Percentiles rank a stretch among this genome's conserved stretches.
These are phyloP conservation scores for Colletotrichum musicola DNA, from an alignment of 2,329 filamentous ascomycete genomes.

Conservation along the genomic window DNA sequence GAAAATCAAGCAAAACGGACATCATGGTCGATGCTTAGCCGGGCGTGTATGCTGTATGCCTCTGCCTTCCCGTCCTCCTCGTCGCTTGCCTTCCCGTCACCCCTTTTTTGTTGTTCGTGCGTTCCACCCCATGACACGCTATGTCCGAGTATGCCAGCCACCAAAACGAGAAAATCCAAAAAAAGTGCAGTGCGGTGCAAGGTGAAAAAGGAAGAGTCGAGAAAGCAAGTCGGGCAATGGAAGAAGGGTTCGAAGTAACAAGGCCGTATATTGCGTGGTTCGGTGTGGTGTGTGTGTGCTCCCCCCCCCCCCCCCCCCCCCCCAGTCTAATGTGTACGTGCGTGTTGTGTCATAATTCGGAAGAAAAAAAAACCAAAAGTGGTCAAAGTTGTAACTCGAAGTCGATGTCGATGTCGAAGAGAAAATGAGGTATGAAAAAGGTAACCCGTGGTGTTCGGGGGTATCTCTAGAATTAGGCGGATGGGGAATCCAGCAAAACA, in stretches of 20 bases:
- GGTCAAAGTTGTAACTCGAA: conserved; percentile 22
- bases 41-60: conserved; percentile 27
- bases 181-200: background rate
- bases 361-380: conserved; percentile 9
- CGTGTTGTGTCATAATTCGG: conserved; percentile 35
- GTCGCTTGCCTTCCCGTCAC: background rate
- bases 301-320: conserved; percentile 14
- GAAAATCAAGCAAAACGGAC: conserved; percentile 6
- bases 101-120: conserved; percentile 6
- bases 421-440: conserved; percentile 30
- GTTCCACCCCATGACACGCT: conserved; percentile 18
- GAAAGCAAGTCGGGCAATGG: conserved; percentile 13
- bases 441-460: conserved; percentile 36
- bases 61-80: background rate
- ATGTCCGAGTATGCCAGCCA: conserved; percentile 14
- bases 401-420: conserved; percentile 12
- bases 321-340: conserved; percentile 33
- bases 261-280: conserved; percentile 34
- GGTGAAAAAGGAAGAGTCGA: conserved; percentile 3
- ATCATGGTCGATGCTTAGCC: conserved; percentile 29
- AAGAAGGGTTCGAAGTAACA: conserved; percentile 4
- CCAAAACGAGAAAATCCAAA: background rate
- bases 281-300: conserved; percentile 3
- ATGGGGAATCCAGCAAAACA: conserved; percentile 30
- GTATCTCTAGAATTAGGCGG: conserved; percentile 42